Conservation (phyloP, 192 early-diverging fungal genomes). For the Coemansia sp. region DNA sequence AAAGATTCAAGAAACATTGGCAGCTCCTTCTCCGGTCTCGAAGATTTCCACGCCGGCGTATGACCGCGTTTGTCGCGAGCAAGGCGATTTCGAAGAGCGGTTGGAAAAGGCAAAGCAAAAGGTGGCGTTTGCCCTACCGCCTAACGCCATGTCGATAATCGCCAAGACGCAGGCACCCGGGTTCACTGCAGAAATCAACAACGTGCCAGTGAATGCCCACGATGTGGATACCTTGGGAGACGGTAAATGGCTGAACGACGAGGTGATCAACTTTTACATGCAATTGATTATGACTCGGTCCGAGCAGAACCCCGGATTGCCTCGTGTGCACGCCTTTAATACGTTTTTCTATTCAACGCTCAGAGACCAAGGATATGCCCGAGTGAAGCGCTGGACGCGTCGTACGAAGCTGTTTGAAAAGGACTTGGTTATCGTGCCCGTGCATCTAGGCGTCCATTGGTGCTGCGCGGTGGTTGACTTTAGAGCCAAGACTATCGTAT, state of each 20-base stretch:
- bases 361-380: slow-evolving; percentile 66
- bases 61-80: slow-evolving; percentile 27
- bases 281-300: slow-evolving; percentile 73
- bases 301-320: slow-evolving; percentile 52
- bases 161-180: slow-evolving; percentile 11
- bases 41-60: slow-evolving; percentile 38
- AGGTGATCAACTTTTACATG: slow-evolving; percentile 95
- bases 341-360: slow-evolving; percentile 88
- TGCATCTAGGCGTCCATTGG: slow-evolving; percentile 84
- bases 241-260: slow-evolving; percentile 92
- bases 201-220: slow-evolving; percentile 59
- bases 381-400: slow-evolving; percentile 82
- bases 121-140: slow-evolving; percentile 24
- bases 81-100: slow-evolving; percentile 29
- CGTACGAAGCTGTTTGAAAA: slow-evolving; percentile 68
- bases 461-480: slow-evolving; percentile 69
- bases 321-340: slow-evolving; percentile 85
- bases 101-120: slow-evolving; percentile 26
- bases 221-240: slow-evolving; percentile 76
- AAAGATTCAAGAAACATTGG: slow-evolving; percentile 44
- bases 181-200: slow-evolving; percentile 45
- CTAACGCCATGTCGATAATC: slow-evolving; percentile 29
- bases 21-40: slow-evolving; percentile 10
- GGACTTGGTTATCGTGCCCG: slow-evolving; percentile 82
- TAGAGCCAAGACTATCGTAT: slow-evolving; percentile 62